A percentile compares a stretch with the other conserved stretches of the same genome.
These are phyloP conservation scores for Scedosporium boydii DNA, from an alignment of 2,329 filamentous ascomycete genomes.

Conservation along the genomic window DNA sequence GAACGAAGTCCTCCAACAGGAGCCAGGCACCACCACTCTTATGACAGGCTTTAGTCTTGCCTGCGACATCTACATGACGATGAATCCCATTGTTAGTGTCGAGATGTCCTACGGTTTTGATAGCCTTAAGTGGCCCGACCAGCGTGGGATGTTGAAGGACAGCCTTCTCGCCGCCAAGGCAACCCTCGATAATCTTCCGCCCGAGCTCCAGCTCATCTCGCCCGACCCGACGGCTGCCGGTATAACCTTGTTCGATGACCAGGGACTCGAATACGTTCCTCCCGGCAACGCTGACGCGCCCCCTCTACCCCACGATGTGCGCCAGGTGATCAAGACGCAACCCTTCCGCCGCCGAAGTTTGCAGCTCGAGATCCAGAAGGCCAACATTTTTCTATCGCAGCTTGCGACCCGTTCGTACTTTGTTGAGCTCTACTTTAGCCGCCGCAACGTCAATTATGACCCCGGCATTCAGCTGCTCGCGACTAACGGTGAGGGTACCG, in stretches of 20 bases:
- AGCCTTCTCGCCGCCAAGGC: conserved; percentile 62
- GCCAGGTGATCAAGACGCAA: conserved; percentile 37
- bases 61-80: conserved; percentile 69
- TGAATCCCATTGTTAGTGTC: conserved; percentile 68
- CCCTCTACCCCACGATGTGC: conserved; percentile 28
- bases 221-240: conserved; percentile 17
- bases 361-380: conserved; percentile 85
- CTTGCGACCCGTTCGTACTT: conserved; percentile 75
- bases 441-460: conserved; percentile 53
- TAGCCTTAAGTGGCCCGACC: conserved; percentile 67
- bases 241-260: conserved; percentile 17
- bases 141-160: conserved; percentile 62
- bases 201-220: conserved; percentile 52
- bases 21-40: conserved; percentile 56
- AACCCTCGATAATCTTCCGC: conserved; percentile 57
- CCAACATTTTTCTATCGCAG: conserved; percentile 78
- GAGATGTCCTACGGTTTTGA: conserved; percentile 76
- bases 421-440: conserved; percentile 75
- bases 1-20: conserved; percentile 61
- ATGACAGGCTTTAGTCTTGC: conserved; percentile 75
- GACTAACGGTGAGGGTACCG: conserved; percentile 24
- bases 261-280: conserved; percentile 13
- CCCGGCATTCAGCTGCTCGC: conserved; percentile 18
- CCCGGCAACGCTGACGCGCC: neutral
- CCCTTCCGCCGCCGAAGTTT: conserved; percentile 44